Evolutionary conservation across 1,139 yeast species (phyloP).

Genomic region (Saccharomyces hybrid): DNA sequence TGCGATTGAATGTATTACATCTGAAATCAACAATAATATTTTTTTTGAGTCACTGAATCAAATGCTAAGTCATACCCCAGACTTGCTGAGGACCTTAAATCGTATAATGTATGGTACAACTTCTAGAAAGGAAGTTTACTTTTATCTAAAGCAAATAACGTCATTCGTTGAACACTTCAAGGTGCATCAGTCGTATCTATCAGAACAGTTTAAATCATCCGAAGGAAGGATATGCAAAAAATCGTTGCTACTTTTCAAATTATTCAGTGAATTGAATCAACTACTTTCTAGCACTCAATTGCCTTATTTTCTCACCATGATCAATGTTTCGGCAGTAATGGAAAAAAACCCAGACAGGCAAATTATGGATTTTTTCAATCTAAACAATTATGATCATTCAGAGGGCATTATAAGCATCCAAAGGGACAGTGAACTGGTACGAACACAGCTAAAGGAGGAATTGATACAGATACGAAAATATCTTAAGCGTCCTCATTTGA

Average conservation of each 20-base stretch:
- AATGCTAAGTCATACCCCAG: conserved; percentile 45
- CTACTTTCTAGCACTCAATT: conserved; percentile 16
- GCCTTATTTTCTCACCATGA: conserved; percentile 40
- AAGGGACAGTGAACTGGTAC: conserved; percentile 39
- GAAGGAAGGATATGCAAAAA: conserved; percentile 21
- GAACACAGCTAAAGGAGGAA: conserved; percentile 43
- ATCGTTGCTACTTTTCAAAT: conserved; percentile 30
- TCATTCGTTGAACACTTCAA: conserved; percentile 32
- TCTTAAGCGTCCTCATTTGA: conserved; percentile 52
- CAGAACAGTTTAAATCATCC: conserved; percentile 14
- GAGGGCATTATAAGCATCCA: conserved; percentile 38
- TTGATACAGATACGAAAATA: conserved; percentile 39
- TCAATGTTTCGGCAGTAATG: conserved; percentile 53
- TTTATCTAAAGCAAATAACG: conserved; percentile 45
- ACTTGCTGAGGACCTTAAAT: conserved; percentile 60
- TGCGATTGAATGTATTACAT: conserved; percentile 54
- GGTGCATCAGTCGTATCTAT: conserved; percentile 28
- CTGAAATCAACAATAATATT: conserved; percentile 36
- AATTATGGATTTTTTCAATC: conserved; percentile 46
- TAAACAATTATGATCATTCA: conserved; percentile 36
- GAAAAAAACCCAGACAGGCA: conserved; percentile 43
- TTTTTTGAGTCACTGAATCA: conserved; percentile 48
- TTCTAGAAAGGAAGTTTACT: conserved; percentile 58
- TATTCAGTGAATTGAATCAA: conserved; percentile 29
- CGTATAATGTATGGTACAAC: conserved; percentile 63